phyloP scores from a whole-genome alignment of 176 grass and related monocot species.

The barley (Hordeum vulgare) region DNA sequence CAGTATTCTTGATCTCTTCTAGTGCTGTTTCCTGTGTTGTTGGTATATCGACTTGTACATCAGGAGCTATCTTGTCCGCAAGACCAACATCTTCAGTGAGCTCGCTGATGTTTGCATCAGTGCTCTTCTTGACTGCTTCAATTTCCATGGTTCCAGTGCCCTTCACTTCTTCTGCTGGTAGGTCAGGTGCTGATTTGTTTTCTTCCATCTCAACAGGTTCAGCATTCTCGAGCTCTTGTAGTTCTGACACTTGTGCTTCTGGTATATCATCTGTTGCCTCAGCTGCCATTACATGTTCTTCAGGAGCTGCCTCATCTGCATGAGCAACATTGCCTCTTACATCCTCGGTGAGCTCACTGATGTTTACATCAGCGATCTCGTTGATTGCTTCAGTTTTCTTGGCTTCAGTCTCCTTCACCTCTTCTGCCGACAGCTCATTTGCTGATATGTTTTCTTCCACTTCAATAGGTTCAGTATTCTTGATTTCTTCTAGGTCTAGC shows the following conservation, averaged over 20 bases:
- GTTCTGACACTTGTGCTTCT: neutral
- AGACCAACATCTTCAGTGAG: neutral
- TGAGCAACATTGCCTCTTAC: neutral
- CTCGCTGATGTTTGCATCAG: neutral
- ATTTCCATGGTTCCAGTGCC: neutral
- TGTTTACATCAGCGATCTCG: neutral
- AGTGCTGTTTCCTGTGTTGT: neutral
- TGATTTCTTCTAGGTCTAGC: slow-evolving; percentile 1
- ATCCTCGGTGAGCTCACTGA: slow-evolving; percentile 1
- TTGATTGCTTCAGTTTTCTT: slow-evolving; percentile 10
- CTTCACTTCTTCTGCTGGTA: neutral
- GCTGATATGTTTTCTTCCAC: neutral
- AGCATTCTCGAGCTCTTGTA: slow-evolving; percentile 17
- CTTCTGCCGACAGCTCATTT: slow-evolving; percentile 1
- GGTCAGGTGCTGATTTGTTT: neutral
- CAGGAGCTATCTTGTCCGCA: neutral
- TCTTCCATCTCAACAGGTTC: slow-evolving; percentile 5
- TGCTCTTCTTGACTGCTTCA: neutral
- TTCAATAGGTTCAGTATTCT: neutral
- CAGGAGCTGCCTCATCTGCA: neutral
- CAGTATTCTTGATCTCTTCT: slow-evolving; percentile 23
- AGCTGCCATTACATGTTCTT: slow-evolving; percentile 2
- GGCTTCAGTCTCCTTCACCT: neutral
- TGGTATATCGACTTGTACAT: neutral
- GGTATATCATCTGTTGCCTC: neutral